phyloP scores from a whole-genome alignment of 2,329 filamentous ascomycete species.

The Apiospora kogelbergensis region DNA sequence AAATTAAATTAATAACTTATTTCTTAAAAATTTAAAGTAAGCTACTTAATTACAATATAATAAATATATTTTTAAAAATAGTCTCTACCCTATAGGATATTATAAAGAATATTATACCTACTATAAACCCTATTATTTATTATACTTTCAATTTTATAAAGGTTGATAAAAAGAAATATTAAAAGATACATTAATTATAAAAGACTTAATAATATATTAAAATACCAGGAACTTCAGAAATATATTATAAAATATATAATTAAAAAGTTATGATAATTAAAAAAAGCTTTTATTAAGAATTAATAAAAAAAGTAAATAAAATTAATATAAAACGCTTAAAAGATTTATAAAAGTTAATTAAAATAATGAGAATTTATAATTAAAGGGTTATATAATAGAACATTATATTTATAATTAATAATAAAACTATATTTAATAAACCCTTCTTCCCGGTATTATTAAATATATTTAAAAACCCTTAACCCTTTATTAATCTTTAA shows the following conservation, averaged over 20 bases:
- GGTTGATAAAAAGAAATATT: not conserved
- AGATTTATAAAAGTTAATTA: too few relatives aligned
- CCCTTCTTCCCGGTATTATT: too few relatives aligned
- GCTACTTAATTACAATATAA: too few relatives aligned
- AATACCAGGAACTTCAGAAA: not conserved
- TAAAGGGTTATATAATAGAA: not conserved
- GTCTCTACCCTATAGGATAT: too few relatives aligned
- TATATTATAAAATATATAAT: not conserved
- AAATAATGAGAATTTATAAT: not conserved
- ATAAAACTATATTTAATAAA: not conserved
- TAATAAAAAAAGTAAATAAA: not conserved
- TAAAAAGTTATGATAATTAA: not conserved
- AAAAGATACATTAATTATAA: not conserved
- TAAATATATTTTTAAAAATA: too few relatives aligned
- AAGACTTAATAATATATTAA: not conserved
- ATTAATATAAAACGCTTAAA: not conserved
- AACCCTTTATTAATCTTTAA: too few relatives aligned
- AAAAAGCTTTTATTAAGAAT: not conserved
- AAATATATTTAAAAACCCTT: too few relatives aligned
- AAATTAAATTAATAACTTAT: too few relatives aligned
- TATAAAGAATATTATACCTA: too few relatives aligned
- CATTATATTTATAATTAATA: not conserved
- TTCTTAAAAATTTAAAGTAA: too few relatives aligned
- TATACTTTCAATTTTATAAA: not conserved
- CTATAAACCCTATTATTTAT: too few relatives aligned